Evolutionary conservation across 139 green algal genomes (phyloP).

Genomic region (Haematococcus sp.): DNA sequence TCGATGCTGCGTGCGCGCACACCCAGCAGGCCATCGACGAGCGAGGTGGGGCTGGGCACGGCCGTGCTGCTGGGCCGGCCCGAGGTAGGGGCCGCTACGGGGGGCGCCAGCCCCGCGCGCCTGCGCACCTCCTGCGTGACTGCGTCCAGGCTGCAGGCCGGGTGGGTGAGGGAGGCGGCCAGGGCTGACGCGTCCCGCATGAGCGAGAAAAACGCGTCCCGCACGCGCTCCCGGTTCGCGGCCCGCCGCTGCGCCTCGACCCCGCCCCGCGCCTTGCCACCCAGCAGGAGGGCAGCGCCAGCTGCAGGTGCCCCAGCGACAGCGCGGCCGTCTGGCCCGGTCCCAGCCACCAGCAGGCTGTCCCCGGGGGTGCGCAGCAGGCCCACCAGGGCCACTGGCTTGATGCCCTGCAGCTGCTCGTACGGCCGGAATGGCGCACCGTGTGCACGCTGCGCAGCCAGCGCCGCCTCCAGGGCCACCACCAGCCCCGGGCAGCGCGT

Average conservation of each 20-base stretch:
- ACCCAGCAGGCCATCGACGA: slow-evolving; percentile 5
- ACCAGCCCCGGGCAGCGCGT: background rate
- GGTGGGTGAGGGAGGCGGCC: background rate
- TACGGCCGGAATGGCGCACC: background rate
- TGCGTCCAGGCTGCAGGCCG: background rate
- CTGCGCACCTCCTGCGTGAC: background rate
- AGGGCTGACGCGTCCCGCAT: slow-evolving; percentile 34
- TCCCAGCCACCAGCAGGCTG: background rate
- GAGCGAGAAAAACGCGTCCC: slow-evolving; percentile 52
- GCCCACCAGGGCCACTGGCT: slow-evolving; percentile 1
- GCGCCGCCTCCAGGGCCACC: background rate
- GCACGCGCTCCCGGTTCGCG: slow-evolving; percentile 56
- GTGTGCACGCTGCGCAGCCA: background rate
- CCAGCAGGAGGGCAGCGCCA: too few relatives aligned
- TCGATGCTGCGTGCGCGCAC: slow-evolving; percentile 35
- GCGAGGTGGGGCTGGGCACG: background rate
- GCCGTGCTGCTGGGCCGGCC: background rate
- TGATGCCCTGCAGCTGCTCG: background rate
- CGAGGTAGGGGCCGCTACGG: background rate
- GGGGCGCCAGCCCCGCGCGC: background rate
- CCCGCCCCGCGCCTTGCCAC: background rate
- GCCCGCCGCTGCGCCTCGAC: slow-evolving; percentile 53
- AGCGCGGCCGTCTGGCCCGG: too few relatives aligned
- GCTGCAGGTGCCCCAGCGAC: too few relatives aligned
- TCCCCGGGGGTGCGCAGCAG: background rate